phyloP scores from a whole-genome alignment of 345 rosid species.

The Salix brachista region DNA sequence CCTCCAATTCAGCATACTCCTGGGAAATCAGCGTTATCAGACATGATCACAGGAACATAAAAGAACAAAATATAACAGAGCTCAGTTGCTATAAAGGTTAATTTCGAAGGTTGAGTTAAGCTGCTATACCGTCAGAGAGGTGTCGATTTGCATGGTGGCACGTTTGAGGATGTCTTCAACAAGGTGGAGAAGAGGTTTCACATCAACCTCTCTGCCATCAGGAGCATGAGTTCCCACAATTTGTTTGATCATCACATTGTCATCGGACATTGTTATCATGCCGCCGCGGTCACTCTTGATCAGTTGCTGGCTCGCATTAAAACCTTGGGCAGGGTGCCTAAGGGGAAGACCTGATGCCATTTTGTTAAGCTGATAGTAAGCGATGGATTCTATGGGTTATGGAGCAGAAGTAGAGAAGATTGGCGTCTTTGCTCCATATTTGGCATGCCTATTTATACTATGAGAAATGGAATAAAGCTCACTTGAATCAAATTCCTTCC shows the following conservation, averaged over 20 bases:
- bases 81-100: not conserved
- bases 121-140: constrained; percentile 17
- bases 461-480: constrained; percentile 16
- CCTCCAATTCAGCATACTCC: constrained; percentile 12
- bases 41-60: not conserved
- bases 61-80: not conserved
- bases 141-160: constrained; percentile 41
- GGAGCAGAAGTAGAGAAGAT: not conserved
- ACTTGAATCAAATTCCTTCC: constrained; percentile 52
- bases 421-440: not conserved
- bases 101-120: not conserved
- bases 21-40: not conserved
- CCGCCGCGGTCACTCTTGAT: constrained; percentile 42
- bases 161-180: constrained; percentile 69
- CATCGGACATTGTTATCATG: constrained; percentile 54
- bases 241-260: constrained; percentile 56
- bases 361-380: not conserved
- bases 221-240: constrained; percentile 55
- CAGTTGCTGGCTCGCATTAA: not conserved
- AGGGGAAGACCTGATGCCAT: not conserved
- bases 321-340: not conserved
- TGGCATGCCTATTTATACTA: constrained; percentile 33
- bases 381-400: not conserved
- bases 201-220: constrained; percentile 64
- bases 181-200: constrained; percentile 52